Evolutionary conservation across 2,329 filamentous ascomycete genomes (phyloP), one percentile per base, ranked within the genome.

Genomic region (Colletotrichum agaves): DNA sequence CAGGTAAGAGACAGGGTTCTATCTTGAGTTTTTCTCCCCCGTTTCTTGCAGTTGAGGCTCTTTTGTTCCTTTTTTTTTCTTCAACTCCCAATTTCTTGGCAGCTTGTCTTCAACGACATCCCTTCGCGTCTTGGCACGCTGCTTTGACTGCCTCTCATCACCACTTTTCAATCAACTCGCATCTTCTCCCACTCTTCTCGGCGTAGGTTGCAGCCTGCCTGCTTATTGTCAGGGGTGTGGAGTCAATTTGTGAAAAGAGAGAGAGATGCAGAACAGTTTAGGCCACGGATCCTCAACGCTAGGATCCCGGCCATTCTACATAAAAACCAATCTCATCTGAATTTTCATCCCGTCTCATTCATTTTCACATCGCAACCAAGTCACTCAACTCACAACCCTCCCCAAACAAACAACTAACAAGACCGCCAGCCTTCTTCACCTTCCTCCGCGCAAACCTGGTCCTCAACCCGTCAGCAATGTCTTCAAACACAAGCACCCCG

Each of bases 401-500:
- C 6, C 8, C 27, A 27, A 27, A 71, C 50, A 35, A 52, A 33
- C 27, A 23, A 57, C 70, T 73, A 64, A 73, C 71, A n/a, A 27
- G n/a, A 4, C 27, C 39, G 57, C 41, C 78, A 96, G 93, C 92
- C 27, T 96, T 96, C 82, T 91, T 96, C 79, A 91, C 89, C 63
- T 95, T 93, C 73, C 85, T 96, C 15, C 89, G 92, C 72, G 91
- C 91, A 71, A 96, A 96, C 75, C 87, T 96, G 62, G 90, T 90
- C 73, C 88, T 95, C 65, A 85, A 84, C 58, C 82, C 83, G 50
- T 89, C 84, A 69, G 81, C 88, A 63, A 79, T 91, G 71, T 87
- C 89, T 49, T 90, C 90, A 55, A 85, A 88, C 68, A 83, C 84
- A 63, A 90, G 87, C 69, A 92, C 91, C 23, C 90, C 90, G 19